phyloP scores from a whole-genome alignment of 2,329 filamentous ascomycete genomes.

The Sclerotinia sclerotiorum region DNA sequence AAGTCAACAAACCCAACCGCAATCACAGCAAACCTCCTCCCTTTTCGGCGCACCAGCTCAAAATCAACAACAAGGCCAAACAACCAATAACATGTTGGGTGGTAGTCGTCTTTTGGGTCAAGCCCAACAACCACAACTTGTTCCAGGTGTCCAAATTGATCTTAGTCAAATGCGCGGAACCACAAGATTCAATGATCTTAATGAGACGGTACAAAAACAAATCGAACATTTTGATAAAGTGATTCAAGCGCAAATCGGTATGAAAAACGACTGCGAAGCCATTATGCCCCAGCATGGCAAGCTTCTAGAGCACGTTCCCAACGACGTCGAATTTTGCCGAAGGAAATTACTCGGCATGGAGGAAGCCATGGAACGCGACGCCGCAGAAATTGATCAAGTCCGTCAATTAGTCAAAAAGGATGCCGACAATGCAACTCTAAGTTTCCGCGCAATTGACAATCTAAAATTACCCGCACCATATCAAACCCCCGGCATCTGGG shows the following conservation, averaged over 20 bases:
- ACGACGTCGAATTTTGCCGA: slow-evolving; percentile 63
- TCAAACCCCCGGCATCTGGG: slow-evolving; percentile 46
- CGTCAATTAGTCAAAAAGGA: slow-evolving; percentile 62
- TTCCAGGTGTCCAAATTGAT: slow-evolving; percentile 76
- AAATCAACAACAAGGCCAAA: slow-evolving; percentile 30
- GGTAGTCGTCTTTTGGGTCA: slow-evolving; percentile 47
- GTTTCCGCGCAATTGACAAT: slow-evolving; percentile 73
- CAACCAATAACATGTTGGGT: slow-evolving; percentile 15
- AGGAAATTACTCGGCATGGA: slow-evolving; percentile 63
- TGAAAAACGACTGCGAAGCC: slow-evolving; percentile 73
- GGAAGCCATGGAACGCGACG: slow-evolving; percentile 61
- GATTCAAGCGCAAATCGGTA: slow-evolving; percentile 76
- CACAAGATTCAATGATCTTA: slow-evolving; percentile 87
- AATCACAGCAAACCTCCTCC: slow-evolving; percentile 31
- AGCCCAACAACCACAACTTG: slow-evolving; percentile 51
- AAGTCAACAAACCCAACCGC: slow-evolving; percentile 35
- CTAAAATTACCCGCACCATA: slow-evolving; percentile 65
- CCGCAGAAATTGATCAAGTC: slow-evolving; percentile 56
- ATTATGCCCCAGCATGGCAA: slow-evolving; percentile 63
- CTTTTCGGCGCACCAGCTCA: slow-evolving; percentile 30
- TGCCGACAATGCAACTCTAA: slow-evolving; percentile 67
- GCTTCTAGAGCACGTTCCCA: slow-evolving; percentile 62
- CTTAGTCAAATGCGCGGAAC: slow-evolving; percentile 76
- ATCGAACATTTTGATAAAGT: slow-evolving; percentile 77
- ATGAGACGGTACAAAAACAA: slow-evolving; percentile 74